Conservation (phyloP, 768 basidiomycete species). For the Leccinum truebloodii region DNA sequence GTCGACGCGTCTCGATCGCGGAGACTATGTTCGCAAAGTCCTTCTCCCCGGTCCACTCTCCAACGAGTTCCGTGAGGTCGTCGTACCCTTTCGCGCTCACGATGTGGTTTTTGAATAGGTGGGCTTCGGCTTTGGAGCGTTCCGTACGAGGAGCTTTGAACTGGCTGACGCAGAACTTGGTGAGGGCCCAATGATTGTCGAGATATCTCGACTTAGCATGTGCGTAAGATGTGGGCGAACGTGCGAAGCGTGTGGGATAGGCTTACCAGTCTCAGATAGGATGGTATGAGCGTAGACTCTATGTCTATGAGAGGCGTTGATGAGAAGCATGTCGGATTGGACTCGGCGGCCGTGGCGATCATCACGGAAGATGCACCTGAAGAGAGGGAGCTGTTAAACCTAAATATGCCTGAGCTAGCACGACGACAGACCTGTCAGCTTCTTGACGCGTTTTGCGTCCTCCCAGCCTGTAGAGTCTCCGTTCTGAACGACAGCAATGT, state of each 20-base stretch:
- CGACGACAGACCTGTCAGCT: constrained; percentile 62
- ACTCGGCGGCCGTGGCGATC: constrained; percentile 94
- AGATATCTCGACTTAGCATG: constrained; percentile 64
- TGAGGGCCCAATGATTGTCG: constrained; percentile 77
- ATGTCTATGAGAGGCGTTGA: constrained; percentile 66
- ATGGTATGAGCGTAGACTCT: constrained; percentile 65
- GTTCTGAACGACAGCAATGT: constrained; percentile 90
- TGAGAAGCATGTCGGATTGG: constrained; percentile 89
- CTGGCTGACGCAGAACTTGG: constrained; percentile 85
- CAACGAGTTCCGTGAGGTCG: constrained; percentile 51
- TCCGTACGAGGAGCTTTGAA: constrained; percentile 68
- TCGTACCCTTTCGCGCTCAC: constrained; percentile 63
- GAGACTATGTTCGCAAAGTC: constrained; percentile 58
- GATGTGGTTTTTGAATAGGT: constrained; percentile 52
- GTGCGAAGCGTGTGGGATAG: neutral
- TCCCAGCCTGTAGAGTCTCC: constrained; percentile 85
- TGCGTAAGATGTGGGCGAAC: constrained; percentile 4
- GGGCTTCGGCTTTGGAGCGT: constrained; percentile 60
- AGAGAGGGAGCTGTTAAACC: neutral
- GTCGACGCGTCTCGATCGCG: constrained; percentile 40
- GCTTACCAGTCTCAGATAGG: constrained; percentile 72
- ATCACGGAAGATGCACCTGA: constrained; percentile 87
- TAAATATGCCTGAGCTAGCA: neutral
- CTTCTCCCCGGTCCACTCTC: constrained; percentile 57
- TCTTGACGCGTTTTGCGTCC: constrained; percentile 75